A percentile compares a stretch with the other conserved stretches of the same genome.
phyloP scores from a whole-genome alignment of 2,329 filamentous ascomycete genomes.

The Karstenula rhodostoma region DNA sequence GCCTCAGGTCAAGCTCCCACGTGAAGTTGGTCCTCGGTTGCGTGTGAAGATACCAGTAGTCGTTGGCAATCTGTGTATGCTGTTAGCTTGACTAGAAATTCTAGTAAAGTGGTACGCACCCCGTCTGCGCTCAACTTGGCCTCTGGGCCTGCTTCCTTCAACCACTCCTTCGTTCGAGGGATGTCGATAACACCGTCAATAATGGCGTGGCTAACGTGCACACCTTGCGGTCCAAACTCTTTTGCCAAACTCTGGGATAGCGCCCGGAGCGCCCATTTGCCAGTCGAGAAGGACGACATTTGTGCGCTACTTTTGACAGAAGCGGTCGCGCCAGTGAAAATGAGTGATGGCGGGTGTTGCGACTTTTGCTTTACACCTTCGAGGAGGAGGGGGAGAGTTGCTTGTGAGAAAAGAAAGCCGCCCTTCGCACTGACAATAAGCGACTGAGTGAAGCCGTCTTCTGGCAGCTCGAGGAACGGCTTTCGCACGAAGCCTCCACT shows the following conservation, averaged over 20 bases:
- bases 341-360: constrained; percentile 75
- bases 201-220: constrained; percentile 84
- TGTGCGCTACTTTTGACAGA: constrained; percentile 75
- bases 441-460: constrained; percentile 63
- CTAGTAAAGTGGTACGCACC: constrained; percentile 59
- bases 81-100: background rate
- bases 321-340: constrained; percentile 88
- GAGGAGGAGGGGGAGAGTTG: constrained; percentile 74
- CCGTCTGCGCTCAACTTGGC: constrained; percentile 78
- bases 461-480: constrained; percentile 67
- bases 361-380: constrained; percentile 60
- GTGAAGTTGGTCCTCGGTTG: constrained; percentile 82
- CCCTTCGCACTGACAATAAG: constrained; percentile 63
- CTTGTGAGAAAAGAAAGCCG: constrained; percentile 79
- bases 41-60: constrained; percentile 84
- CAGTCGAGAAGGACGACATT: constrained; percentile 76
- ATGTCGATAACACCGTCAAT: constrained; percentile 89
- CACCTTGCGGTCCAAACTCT: constrained; percentile 83
- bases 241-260: constrained; percentile 78
- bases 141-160: constrained; percentile 64
- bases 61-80: constrained; percentile 75
- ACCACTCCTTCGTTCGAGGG: constrained; percentile 70
- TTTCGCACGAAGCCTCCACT: constrained; percentile 66
- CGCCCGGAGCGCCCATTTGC: constrained; percentile 81
- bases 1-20: constrained; percentile 81